Base-by-base conservation (phyloP, 108 stramenopile genomes). In the Chaetoceros muelleri region DNA sequence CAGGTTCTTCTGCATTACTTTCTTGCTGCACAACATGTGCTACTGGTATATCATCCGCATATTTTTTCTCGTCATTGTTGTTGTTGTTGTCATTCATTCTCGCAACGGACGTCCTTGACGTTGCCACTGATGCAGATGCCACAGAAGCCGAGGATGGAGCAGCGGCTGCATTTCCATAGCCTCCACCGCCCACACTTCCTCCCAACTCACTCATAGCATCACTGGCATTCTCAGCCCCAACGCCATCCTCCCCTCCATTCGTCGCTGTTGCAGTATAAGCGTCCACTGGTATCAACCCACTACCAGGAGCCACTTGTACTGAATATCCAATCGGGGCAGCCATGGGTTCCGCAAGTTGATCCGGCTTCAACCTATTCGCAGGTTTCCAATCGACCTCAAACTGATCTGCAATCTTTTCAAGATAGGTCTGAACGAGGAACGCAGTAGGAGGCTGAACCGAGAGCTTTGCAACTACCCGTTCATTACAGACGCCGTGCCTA, bases 341-440 rank as follows among this genome's bases (percentile, higher is more conserved):
- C 84, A 83, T 87, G 22, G 87, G 84, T 40, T 80, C 83, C 13
- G 69, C 65, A 69, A 85, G 79, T 53, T 79, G 64, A 7, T 59
- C 55, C 1, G 75, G 74, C 0, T 49, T 69, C 47, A 85, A 47
- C 10, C 57, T 55, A 50, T 62, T 54, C 27, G 55, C 81, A 25
- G 90, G 90, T 28, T 75, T 81, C 90, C 92, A 94, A 21, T 78
- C 69, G 17, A 95, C 86, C 30, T 55, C 51, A 40, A 53, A 75
- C 46, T 87, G 79, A 27, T 90, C 83, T n/a, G 88, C 85, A 50
- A 93, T 95, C 44, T 70, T 80, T 27, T 90, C 85, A 60, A 96
- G 67, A 72, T 95, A 94, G 0, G 73, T 80, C 50, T 93, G 87
- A 5, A 95, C 90, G 23, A 84, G 50, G 51, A 80, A 90, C 2